Conservation (phyloP, 1,139 yeast genomes). For the Protomyces arabidopsidicola region DNA sequence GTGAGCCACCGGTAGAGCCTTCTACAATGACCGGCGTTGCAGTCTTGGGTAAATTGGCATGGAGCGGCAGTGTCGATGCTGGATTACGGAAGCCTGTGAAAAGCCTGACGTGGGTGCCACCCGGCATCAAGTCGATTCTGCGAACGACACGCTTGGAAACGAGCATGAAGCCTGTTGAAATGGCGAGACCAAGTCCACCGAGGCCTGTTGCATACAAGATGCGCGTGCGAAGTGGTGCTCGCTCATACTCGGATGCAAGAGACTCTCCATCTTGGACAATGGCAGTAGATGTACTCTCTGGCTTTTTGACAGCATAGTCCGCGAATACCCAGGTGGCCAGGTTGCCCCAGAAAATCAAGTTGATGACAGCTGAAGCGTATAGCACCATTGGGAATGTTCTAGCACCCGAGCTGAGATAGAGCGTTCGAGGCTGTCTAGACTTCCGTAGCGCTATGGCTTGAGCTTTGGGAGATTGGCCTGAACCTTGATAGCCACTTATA, state of each 20-base stretch:
- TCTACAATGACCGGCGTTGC: background rate
- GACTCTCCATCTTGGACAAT: background rate
- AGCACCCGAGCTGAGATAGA: constrained; percentile 15
- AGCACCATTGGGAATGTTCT: constrained; percentile 6
- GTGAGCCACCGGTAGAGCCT: background rate
- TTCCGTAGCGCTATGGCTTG: constrained; percentile 8
- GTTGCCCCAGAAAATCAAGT: constrained; percentile 23
- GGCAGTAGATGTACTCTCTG: background rate
- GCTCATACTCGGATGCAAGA: constrained; percentile 1
- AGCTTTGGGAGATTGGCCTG: constrained; percentile 2
- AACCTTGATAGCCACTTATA: background rate
- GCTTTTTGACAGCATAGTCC: constrained; percentile 16
- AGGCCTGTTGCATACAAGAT: constrained; percentile 6
- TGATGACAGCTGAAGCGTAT: constrained; percentile 18
- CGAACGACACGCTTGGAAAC: constrained; percentile 15
- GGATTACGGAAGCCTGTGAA: constrained; percentile 1
- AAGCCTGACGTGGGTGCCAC: constrained; percentile 5
- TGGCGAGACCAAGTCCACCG: constrained; percentile 9
- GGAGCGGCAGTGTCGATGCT: background rate
- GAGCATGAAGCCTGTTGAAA: constrained; percentile 16
- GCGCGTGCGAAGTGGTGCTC: constrained; percentile 4
- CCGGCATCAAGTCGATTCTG: constrained; percentile 4
- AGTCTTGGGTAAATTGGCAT: background rate
- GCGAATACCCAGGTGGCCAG: constrained; percentile 12
- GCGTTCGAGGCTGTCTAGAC: constrained; percentile 4